Evolutionary conservation across 139 green algal genomes (phyloP), one percentile per base, ranked within the genome.

Genomic region (Edaphochlamys debaryana): DNA sequence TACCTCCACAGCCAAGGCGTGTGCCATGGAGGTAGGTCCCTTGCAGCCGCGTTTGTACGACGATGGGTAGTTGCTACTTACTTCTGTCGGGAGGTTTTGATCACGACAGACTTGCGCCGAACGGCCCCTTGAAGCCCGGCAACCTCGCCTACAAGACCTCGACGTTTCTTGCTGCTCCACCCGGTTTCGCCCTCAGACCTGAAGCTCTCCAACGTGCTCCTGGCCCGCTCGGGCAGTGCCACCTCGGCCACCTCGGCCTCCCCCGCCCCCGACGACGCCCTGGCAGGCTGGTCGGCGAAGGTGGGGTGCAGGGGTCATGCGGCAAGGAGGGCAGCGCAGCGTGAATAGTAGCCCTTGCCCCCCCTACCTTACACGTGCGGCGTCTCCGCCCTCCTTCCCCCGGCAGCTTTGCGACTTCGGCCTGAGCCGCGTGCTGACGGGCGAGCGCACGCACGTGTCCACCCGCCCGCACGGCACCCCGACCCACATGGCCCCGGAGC

Each of bases 341-440:
- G n/a, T n/a, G n/a, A n/a, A n/a, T n/a, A n/a, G n/a, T n/a, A n/a
- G n/a, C n/a, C n/a, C n/a, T n/a, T n/a, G n/a, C n/a, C n/a, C n/a
- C n/a, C n/a, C n/a, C n/a, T n/a, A n/a, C n/a, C n/a, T n/a, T n/a
- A n/a, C n/a, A n/a, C n/a, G n/a, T n/a, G n/a, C n/a, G n/a, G n/a
- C n/a, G n/a, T n/a, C n/a, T n/a, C n/a, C n/a, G n/a, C n/a, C n/a
- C n/a, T n/a, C n/a, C n/a, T n/a, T n/a, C n/a, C n/a, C 45, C 45
- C 45, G n/a, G 22, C 76, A 82, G 76, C 30, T 82, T 1, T 82
- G 76, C 42, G 76, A 82, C 63, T 82, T 82, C 22, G 76, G 76
- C 4, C 42, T 82, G 34, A 41, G n/a, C 4, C 76, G 76, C 4
- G 76, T 82, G 19, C 63, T 82, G 0, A 73, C 63, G 2, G 32